Conservation (phyloP, 179 eudicot species). For the Nepenthes alata region DNA sequence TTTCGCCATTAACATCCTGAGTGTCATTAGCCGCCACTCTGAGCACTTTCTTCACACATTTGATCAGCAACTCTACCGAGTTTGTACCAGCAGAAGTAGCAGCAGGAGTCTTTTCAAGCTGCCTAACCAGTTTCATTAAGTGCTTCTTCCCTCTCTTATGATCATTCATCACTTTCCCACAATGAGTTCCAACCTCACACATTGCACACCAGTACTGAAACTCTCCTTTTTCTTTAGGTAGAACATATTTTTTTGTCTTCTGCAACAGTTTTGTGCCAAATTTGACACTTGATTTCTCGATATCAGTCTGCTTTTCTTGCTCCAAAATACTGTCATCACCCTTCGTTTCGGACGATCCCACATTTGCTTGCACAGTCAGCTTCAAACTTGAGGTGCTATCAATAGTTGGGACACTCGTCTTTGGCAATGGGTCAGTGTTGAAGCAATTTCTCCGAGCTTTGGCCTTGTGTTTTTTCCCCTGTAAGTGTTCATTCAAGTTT, state of each 20-base stretch:
- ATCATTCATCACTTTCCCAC: slow-evolving; percentile 21
- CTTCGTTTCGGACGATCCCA: slow-evolving; percentile 4
- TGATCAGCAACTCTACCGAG: too few relatives aligned
- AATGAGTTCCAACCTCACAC: slow-evolving; percentile 28
- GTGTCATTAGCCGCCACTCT: too few relatives aligned
- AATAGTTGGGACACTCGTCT: not conserved
- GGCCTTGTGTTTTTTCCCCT: too few relatives aligned
- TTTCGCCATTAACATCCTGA: too few relatives aligned
- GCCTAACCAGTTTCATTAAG: slow-evolving; percentile 7
- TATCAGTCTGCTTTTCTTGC: too few relatives aligned
- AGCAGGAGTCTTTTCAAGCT: too few relatives aligned
- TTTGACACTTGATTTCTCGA: not conserved
- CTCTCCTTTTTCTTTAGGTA: slow-evolving; percentile 5
- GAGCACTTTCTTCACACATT: too few relatives aligned
- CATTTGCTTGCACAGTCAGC: slow-evolving; percentile 6
- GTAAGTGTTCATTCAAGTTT: too few relatives aligned
- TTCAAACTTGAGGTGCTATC: not conserved
- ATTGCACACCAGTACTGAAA: slow-evolving; percentile 31
- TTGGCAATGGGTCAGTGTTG: too few relatives aligned
- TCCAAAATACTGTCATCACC: not conserved
- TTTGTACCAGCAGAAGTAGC: too few relatives aligned
- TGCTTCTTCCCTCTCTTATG: slow-evolving; percentile 53
- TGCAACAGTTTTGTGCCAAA: too few relatives aligned
- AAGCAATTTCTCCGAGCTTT: too few relatives aligned
- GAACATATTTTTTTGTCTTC: not conserved